Evolutionary conservation across 2,329 filamentous ascomycete genomes (phyloP).

Genomic region (Botrytis pseudocinerea): DNA sequence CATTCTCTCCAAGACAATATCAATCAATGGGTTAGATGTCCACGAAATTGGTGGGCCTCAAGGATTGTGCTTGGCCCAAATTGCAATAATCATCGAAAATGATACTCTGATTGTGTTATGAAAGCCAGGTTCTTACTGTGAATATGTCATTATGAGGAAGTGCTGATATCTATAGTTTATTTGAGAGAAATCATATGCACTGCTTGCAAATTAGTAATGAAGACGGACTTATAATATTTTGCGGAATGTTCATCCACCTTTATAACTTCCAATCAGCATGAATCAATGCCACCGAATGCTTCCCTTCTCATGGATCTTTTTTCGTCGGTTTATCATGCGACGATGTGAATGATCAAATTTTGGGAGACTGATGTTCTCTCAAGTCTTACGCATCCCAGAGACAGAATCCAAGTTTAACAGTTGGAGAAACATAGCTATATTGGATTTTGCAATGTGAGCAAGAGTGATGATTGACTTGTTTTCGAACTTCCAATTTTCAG

Average conservation of each 20-base stretch:
- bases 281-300: neutral
- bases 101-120: neutral
- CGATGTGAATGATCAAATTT: neutral
- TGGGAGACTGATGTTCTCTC: neutral
- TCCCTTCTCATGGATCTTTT: neutral
- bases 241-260: neutral
- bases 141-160: neutral
- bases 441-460: neutral
- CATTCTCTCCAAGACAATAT: neutral
- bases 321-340: neutral
- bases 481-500: neutral
- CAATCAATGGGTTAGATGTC: too few species aligned
- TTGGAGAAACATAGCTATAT: neutral
- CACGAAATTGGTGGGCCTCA: neutral
- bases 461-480: neutral
- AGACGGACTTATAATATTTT: neutral
- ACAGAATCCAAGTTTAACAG: neutral
- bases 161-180: neutral
- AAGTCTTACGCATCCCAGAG: neutral
- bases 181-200: neutral
- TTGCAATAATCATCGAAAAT: neutral
- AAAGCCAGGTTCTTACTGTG: neutral
- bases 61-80: slow-evolving; percentile 4
- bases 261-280: neutral
- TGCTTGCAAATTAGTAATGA: neutral